phyloP scores from a whole-genome alignment of 805 yeast species.

The Debaryomyces maramus region DNA sequence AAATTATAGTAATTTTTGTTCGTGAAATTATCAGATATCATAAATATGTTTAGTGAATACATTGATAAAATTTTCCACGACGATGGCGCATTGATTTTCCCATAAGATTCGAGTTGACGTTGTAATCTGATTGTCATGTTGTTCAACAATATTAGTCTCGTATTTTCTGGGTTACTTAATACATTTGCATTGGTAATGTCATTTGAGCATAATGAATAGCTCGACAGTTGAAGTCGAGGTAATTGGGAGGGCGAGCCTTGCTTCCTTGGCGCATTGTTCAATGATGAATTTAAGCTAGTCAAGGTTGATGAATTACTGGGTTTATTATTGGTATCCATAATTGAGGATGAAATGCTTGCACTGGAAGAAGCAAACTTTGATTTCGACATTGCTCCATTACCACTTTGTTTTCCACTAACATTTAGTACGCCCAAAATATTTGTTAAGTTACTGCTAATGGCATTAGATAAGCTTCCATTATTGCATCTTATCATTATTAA shows the following conservation, averaged over 20 bases:
- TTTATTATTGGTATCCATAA: conserved; percentile 30
- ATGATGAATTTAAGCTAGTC: conserved; percentile 19
- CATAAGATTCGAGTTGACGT: conserved; percentile 30
- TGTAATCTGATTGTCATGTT: conserved; percentile 40
- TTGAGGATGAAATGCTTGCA: conserved; percentile 35
- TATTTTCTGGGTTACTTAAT: conserved; percentile 25
- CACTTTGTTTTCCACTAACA: conserved; percentile 7
- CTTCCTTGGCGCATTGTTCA: conserved; percentile 2
- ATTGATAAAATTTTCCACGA: conserved; percentile 45
- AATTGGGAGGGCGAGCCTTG: neutral
- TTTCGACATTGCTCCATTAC: conserved; percentile 5
- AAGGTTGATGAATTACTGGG: conserved; percentile 26
- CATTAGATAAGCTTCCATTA: conserved; percentile 24
- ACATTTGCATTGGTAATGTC: conserved; percentile 20
- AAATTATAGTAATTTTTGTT: conserved; percentile 29
- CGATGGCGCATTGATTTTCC: conserved; percentile 32
- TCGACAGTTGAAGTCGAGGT: conserved; percentile 10
- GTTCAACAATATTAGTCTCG: conserved; percentile 23
- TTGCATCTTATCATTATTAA: conserved; percentile 36
- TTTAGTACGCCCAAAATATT: conserved; percentile 28
- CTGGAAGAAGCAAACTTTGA: conserved; percentile 19
- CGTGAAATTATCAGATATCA: conserved; percentile 27
- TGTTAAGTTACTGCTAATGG: conserved; percentile 25
- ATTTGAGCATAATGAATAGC: conserved; percentile 19
- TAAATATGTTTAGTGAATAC: conserved; percentile 32